phyloP scores from a whole-genome alignment of 2,329 filamentous ascomycete species.

The Fusarium oligoseptatum region DNA sequence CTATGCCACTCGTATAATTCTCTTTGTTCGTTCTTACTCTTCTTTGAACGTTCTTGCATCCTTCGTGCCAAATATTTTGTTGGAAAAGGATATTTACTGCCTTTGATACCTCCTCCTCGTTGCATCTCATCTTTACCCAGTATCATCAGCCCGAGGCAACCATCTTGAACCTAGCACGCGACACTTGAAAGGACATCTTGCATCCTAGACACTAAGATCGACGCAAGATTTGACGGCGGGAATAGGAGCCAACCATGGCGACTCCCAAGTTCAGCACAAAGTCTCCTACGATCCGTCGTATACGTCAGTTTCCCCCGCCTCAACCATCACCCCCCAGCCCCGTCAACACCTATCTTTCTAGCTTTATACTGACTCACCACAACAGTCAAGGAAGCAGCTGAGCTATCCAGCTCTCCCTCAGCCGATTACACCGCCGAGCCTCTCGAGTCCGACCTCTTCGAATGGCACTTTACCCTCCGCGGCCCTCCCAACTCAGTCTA shows the following conservation, averaged over 20 bases:
- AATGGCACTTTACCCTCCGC: slow-evolving; percentile 98
- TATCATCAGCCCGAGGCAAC: slow-evolving; percentile 13
- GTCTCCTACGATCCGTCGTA: slow-evolving; percentile 87
- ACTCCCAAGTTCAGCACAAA: slow-evolving; percentile 74
- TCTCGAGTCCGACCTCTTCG: slow-evolving; percentile 90
- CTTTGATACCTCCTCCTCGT: background rate
- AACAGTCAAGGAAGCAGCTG: slow-evolving; percentile 87
- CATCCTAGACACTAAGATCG: background rate
- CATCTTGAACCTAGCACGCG: background rate
- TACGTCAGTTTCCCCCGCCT: slow-evolving; percentile 67
- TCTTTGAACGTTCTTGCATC: background rate
- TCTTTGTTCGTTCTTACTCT: background rate
- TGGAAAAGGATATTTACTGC: background rate
- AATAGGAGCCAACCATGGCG: slow-evolving; percentile 50
- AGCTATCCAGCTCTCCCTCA: slow-evolving; percentile 84
- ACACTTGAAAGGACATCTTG: background rate
- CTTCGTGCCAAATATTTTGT: background rate
- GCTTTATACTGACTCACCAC: background rate
- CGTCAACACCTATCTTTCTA: background rate
- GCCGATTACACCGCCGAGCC: slow-evolving; percentile 88
- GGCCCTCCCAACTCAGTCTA: slow-evolving; percentile 88
- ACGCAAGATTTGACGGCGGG: background rate
- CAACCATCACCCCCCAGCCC: background rate
- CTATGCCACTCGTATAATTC: background rate
- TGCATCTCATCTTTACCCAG: slow-evolving; percentile 26